Evolutionary conservation across 1,284 basidiomycete species (phyloP).

Genomic region (Phaffia rhodozyma): DNA sequence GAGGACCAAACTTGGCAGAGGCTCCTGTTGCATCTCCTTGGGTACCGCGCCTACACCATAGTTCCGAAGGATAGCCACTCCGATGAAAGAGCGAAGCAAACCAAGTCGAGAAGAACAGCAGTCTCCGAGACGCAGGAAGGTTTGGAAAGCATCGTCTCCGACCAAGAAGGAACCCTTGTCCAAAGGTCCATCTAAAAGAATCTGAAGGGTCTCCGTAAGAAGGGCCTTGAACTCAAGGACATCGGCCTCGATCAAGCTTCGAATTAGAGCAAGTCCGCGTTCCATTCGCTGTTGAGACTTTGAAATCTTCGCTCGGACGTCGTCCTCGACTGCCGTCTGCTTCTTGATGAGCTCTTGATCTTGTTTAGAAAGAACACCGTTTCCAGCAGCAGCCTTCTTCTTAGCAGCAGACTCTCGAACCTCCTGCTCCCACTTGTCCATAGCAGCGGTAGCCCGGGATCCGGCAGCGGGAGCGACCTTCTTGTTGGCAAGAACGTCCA

Average conservation of each 20-base stretch:
- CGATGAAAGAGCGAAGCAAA: constrained; percentile 55
- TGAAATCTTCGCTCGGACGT: constrained; percentile 49
- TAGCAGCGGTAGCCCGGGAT: constrained; percentile 75
- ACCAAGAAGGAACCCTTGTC: constrained; percentile 49
- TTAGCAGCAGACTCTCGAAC: constrained; percentile 67
- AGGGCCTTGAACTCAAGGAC: constrained; percentile 48
- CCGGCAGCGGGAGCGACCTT: constrained; percentile 44
- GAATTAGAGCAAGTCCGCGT: constrained; percentile 56
- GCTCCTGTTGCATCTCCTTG: constrained; percentile 58
- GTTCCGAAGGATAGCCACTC: constrained; percentile 65
- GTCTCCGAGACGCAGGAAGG: constrained; percentile 59
- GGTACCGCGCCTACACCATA: constrained; percentile 56
- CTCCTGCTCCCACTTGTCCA: constrained; percentile 87
- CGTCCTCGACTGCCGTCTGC: constrained; percentile 66
- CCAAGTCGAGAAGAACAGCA: constrained; percentile 60
- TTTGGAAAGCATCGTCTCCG: constrained; percentile 52
- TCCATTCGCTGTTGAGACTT: constrained; percentile 45
- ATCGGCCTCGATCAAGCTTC: constrained; percentile 49
- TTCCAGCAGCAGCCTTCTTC: constrained; percentile 46
- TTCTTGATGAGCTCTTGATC: constrained; percentile 65
- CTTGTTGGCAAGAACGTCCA: constrained; percentile 58
- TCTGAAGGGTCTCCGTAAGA: constrained; percentile 47
- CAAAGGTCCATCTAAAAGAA: constrained; percentile 56
- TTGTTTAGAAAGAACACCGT: constrained; percentile 57
- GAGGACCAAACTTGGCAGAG: constrained; percentile 58